Conservation (phyloP, 148 eudicot species). For the Beta vulgaris region DNA sequence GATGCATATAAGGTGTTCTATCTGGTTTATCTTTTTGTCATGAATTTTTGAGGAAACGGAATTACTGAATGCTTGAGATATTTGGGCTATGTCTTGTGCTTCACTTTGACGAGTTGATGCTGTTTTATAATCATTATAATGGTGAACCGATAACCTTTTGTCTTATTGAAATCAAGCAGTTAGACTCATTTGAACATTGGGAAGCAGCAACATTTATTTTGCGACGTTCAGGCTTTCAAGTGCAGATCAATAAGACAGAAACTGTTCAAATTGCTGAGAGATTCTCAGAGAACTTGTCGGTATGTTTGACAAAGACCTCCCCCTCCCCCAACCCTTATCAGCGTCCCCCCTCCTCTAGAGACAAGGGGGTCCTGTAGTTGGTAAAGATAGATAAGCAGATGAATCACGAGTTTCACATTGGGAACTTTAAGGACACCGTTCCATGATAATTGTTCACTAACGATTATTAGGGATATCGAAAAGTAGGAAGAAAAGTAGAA, state of each 20-base stretch:
- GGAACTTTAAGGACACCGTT: too few relatives aligned
- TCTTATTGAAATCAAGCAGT: constrained; percentile 42
- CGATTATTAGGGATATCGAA: too few relatives aligned
- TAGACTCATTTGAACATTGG: constrained; percentile 69
- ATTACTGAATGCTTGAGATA: neutral
- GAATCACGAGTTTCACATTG: too few relatives aligned
- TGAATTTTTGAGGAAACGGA: neutral
- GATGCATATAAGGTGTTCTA: neutral
- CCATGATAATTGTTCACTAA: too few relatives aligned
- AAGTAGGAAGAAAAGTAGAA: too few relatives aligned
- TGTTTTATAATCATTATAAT: constrained; percentile 5
- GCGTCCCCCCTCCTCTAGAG: neutral
- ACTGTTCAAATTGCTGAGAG: constrained; percentile 55
- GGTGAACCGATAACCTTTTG: constrained; percentile 8
- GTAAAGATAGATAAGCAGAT: neutral
- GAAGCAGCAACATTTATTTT: constrained; percentile 61
- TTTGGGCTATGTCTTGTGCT: neutral
- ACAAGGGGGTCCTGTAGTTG: neutral
- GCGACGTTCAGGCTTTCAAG: constrained; percentile 66
- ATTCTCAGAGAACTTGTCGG: constrained; percentile 67
- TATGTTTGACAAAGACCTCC: constrained; percentile 30
- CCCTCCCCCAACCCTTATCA: too few relatives aligned
- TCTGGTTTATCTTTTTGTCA: too few relatives aligned
- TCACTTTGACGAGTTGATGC: constrained; percentile 6
- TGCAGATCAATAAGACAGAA: constrained; percentile 52